Evolutionary conservation across 2,329 filamentous ascomycete genomes (phyloP), one percentile per base, ranked within the genome.

Genomic region (Fusarium subglutinans): DNA sequence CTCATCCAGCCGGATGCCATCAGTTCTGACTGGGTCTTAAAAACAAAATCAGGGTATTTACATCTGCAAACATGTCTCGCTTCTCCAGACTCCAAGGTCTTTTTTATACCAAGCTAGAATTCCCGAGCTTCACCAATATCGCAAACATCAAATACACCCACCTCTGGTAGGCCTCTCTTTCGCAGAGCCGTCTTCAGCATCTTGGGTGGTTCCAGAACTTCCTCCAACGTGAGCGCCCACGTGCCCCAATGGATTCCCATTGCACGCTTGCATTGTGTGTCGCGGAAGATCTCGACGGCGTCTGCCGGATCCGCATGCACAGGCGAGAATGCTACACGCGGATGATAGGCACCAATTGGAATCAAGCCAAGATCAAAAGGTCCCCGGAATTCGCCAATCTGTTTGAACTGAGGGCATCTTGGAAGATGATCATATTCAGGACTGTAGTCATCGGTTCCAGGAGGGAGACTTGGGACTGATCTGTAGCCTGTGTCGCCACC

Each of bases 241-340:
- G 93, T 92, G 6, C 95, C 95, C 95, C 95, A 98, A 80, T 98
- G 96, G 76, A 98, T 98, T 4, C 90, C 95, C 84, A 98, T 87
- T 28, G 95, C 95, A 24, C 84, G 86, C 77, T 89, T 87, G 84
- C 95, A 98, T 75, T 88, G 88, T 2, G 94, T 97, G 77, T 98
- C 95, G 12, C 86, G 82, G 82, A 98, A 98, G 76, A 98, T 98
- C 78, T 96, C 94, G 43, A 98, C 95, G 1, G 92, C 90, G 80
- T 98, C 96, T 75, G 90, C 91, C 0, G 96, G 96, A 80, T 97
- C 93, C 13, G 93, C 92, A 81, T 98, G 96, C 88, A 97, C 91
- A 26, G 90, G 85, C 53, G 91, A 94, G 86, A 96, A 95, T 71
- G 96, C 81, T 64, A 81, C 83, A 30, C 93, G 87, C 1, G 93